Evolutionary conservation across 257 asterid genomes (phyloP).

Genomic region (Solanum chmielewskii): DNA sequence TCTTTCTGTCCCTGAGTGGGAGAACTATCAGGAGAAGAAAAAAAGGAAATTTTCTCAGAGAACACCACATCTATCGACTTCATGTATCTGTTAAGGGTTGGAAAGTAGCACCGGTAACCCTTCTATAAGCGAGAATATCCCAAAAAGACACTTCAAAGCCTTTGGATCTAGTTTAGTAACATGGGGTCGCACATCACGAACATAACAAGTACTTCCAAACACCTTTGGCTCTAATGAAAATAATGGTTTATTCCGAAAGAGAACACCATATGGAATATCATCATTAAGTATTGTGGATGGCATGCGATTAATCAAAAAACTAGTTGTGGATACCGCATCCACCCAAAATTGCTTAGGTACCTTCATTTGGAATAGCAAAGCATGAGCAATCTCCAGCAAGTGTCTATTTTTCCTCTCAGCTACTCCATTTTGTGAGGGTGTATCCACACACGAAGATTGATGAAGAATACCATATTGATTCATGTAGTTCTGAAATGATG

Average conservation of each 20-base stretch:
- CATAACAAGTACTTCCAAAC: not conserved
- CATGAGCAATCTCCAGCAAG: not conserved
- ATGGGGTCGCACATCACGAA: not conserved
- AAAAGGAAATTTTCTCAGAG: too few species aligned
- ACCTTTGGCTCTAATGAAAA: not conserved
- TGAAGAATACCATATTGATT: too few species aligned
- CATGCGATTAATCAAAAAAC: not conserved
- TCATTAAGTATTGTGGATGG: not conserved
- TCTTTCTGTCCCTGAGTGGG: too few species aligned
- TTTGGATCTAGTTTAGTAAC: not conserved
- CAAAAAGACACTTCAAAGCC: not conserved
- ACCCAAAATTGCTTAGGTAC: not conserved
- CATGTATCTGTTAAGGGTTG: too few species aligned
- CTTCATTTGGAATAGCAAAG: not conserved
- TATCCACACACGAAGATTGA: too few species aligned
- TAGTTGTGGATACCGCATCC: not conserved
- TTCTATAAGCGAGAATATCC: too few species aligned
- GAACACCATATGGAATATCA: not conserved
- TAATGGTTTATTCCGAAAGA: not conserved
- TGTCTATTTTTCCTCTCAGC: not conserved
- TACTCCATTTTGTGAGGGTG: too few species aligned
- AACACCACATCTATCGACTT: too few species aligned
- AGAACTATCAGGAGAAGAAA: too few species aligned
- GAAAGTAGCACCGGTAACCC: too few species aligned
- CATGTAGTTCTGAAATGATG: too few species aligned